Conservation (phyloP, 169 alveolate species). For the Plasmodium yoelii region DNA sequence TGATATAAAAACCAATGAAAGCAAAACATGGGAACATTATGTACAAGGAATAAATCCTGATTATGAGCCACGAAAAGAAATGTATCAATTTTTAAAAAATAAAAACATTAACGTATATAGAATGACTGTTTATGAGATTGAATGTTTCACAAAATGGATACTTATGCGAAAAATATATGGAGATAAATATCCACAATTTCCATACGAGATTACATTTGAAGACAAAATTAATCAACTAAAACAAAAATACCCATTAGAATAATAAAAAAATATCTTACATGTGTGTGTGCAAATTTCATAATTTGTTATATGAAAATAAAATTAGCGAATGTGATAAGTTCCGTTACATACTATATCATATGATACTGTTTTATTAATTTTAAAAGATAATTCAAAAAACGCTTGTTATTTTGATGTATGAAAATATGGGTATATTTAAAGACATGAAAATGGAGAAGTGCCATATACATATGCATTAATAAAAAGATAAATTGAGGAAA, state of each 20-base stretch:
- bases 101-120: slow-evolving; percentile 85
- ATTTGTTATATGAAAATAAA: too few species aligned
- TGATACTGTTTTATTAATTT: too few species aligned
- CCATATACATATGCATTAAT: too few species aligned
- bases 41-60: slow-evolving; percentile 89
- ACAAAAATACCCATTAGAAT: slow-evolving; percentile 83
- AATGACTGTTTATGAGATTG: slow-evolving; percentile 87
- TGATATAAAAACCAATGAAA: slow-evolving; percentile 63
- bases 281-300: too few species aligned
- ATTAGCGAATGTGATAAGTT: too few species aligned
- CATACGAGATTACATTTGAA: slow-evolving; percentile 87
- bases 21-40: slow-evolving; percentile 87
- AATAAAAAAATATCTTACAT: too few species aligned
- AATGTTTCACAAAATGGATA: slow-evolving; percentile 87
- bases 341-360: too few species aligned
- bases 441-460: too few species aligned
- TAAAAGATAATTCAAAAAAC: too few species aligned
- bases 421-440: background rate
- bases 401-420: too few species aligned
- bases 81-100: slow-evolving; percentile 80
- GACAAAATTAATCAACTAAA: slow-evolving; percentile 83
- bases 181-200: slow-evolving; percentile 84
- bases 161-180: slow-evolving; percentile 86
- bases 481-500: too few species aligned
- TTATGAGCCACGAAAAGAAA: slow-evolving; percentile 85